These are phyloP conservation scores for Rhamnella rubrinervis DNA, from an alignment of 331 rosid genomes.

Conservation along the genomic window DNA sequence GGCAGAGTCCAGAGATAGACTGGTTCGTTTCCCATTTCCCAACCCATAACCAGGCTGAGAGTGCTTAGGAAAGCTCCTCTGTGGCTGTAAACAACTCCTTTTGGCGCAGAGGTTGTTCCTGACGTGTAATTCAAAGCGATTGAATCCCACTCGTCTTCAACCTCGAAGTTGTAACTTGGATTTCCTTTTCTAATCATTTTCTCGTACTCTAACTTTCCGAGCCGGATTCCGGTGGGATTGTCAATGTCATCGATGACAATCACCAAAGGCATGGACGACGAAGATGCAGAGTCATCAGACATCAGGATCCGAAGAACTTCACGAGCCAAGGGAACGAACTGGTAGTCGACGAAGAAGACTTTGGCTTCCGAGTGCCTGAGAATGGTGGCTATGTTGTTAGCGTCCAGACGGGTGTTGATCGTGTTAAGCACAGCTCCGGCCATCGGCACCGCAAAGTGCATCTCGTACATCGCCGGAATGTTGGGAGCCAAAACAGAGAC, in stretches of 20 bases:
- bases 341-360: constrained; percentile 67
- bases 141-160: constrained; percentile 67
- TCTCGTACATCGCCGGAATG: constrained; percentile 89
- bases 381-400: constrained; percentile 60
- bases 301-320: constrained; percentile 54
- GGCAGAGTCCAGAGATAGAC: constrained; percentile 87
- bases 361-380: constrained; percentile 75
- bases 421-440: constrained; percentile 81
- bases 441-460: constrained; percentile 97
- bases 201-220: constrained; percentile 67
- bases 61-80: constrained; percentile 83
- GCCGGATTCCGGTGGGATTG: constrained; percentile 55
- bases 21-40: constrained; percentile 70
- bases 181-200: constrained; percentile 50
- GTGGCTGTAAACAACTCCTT: constrained; percentile 84
- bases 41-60: constrained; percentile 47
- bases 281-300: neutral
- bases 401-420: constrained; percentile 69
- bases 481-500: constrained; percentile 88
- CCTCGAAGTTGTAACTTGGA: constrained; percentile 20
- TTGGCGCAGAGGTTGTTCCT: constrained; percentile 86
- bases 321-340: constrained; percentile 42
- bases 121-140: constrained; percentile 83
- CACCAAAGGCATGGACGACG: constrained; percentile 51
- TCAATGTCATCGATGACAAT: constrained; percentile 71